These are phyloP conservation scores for Artemisia annua DNA, from an alignment of 129 eudicot species.

Conservation along the genomic window DNA sequence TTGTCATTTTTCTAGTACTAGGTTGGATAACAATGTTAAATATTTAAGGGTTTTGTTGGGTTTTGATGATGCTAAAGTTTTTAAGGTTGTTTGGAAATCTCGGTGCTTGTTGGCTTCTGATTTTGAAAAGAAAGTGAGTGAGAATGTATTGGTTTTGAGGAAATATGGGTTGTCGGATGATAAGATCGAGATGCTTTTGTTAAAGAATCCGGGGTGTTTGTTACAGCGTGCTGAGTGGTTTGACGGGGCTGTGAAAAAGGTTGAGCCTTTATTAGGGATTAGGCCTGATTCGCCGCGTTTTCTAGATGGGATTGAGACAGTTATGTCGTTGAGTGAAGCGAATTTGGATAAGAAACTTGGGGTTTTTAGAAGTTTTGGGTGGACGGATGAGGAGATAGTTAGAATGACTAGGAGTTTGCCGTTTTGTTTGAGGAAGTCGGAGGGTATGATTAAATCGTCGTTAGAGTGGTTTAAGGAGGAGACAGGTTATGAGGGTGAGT, in stretches of 20 bases:
- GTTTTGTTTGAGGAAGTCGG: slow-evolving; percentile 9
- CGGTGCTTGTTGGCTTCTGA: neutral
- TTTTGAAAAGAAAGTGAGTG: too few relatives aligned
- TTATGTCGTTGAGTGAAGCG: slow-evolving; percentile 9
- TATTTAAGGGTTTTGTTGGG: slow-evolving; percentile 28
- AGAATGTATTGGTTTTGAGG: too few relatives aligned
- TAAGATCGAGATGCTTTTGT: too few relatives aligned
- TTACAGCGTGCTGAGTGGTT: slow-evolving; percentile 18
- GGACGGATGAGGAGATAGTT: slow-evolving; percentile 28
- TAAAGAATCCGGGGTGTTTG: too few relatives aligned
- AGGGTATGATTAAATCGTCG: slow-evolving; percentile 4
- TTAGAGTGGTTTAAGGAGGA: slow-evolving; percentile 40
- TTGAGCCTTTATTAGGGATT: slow-evolving; percentile 33
- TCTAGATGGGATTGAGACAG: slow-evolving; percentile 21
- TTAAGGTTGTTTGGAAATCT: slow-evolving; percentile 19
- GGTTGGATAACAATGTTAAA: slow-evolving; percentile 16
- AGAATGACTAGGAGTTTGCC: slow-evolving; percentile 28
- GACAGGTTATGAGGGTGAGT: slow-evolving; percentile 26
- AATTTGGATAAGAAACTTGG: slow-evolving; percentile 23
- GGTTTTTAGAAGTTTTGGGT: slow-evolving; percentile 43
- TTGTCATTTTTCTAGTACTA: neutral
- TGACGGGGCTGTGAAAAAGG: slow-evolving; percentile 16
- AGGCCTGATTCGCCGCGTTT: slow-evolving; percentile 22
- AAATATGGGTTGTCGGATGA: too few relatives aligned
- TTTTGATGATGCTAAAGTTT: slow-evolving; percentile 26